Base-by-base conservation (phyloP, 1,139 yeast species). In the Hemisphaericaspora subhashii region DNA sequence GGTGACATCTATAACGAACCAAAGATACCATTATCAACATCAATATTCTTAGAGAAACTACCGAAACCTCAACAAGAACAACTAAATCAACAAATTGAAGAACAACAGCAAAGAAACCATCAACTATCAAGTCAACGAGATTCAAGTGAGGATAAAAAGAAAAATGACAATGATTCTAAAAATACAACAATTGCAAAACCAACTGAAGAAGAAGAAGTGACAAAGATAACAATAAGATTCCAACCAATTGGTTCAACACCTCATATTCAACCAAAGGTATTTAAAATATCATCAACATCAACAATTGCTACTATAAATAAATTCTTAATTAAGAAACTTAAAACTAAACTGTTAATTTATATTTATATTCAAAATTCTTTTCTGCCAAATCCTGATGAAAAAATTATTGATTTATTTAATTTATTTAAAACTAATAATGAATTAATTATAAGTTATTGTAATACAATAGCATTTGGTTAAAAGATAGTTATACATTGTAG, bases 161-260 rank as follows among this genome's bases (percentile, higher is more conserved):
- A 29, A n/a, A 22, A 27, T 15, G 18, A 27, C 12, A 11, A 11
- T 3, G 13, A 24, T 11, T 11, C 3, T 24, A 11, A 8, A 16
- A 23, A 29, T 10, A 11, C 36, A 23, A 13, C 27, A 4, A 16
- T 26, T 3, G 11, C 14, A 15, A 28, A 33, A 4, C 8, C 25
- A 14, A 20, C 24, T 16, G 22, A 25, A 15, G 23, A 40, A 5
- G 46, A 43, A 11, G 15, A 11, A 4, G 33, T 31, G 3, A 41
- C 35, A 8, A 72, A 72, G 45, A 57, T 77, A 12, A 66, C 70
- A 3, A 57, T 78, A 2, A 58, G 86, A 27, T 74, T 81, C 46
- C 77, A 70, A 42, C 76, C 86, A 2, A 77, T 81, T 36, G 86
- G 86, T 0, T 73, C 84, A 0, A 69, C 81, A 0, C 68, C 72